Evolutionary conservation across 1,139 yeast genomes (phyloP), one percentile per base, ranked within the genome.

Genomic region (Diutina scorzettiae): DNA sequence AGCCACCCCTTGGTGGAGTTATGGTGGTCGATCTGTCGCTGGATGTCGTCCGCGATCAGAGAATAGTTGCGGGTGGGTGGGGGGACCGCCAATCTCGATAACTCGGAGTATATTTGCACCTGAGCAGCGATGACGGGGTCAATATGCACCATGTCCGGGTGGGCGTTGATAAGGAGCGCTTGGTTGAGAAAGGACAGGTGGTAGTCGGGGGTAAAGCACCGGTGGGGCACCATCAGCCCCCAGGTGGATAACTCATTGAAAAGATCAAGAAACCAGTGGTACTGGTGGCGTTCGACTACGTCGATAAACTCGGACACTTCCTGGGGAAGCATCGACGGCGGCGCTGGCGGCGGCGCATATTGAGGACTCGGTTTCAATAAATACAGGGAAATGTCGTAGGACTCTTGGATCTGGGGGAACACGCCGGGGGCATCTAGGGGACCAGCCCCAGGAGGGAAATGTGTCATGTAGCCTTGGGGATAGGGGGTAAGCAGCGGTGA

Each of bases 211-310:
- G 37, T n/a, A 11, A 63, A 45, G 45, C 70, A 64, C 45, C 62
- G 62, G 20, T 52, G 49, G 1, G 73, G 71, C 3, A 68, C 51
- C n/a, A 62, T 48, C 34, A 57, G 53, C 45, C 63, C 63, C 72
- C 72, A 68, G n/a, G 66, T 53, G 41, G 52, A 48, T 40, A 63
- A 46, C 20, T 63, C 72, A 43, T 67, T 67, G 44, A 66, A 63
- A 23, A 65, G 49, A 49, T 68, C 73, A 14, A 67, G 53, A 8
- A 66, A 44, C 70, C 70, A 65, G 48, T 59, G 60, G 45, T 62
- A 64, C 43, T 58, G 59, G 43, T 66, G 67, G 14, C 49, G 47
- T 33, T 61, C 65, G 19, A 66, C 50, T 29, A 62, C 46, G 25
- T 51, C 48, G n/a, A 59, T 53, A 43, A 54, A 59, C 24, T 40